Percentiles rank a stretch among this genome's conserved stretches.
Conservation (phyloP, 108 stramenopile genomes). For the Cylindrotheca fusiformis region DNA sequence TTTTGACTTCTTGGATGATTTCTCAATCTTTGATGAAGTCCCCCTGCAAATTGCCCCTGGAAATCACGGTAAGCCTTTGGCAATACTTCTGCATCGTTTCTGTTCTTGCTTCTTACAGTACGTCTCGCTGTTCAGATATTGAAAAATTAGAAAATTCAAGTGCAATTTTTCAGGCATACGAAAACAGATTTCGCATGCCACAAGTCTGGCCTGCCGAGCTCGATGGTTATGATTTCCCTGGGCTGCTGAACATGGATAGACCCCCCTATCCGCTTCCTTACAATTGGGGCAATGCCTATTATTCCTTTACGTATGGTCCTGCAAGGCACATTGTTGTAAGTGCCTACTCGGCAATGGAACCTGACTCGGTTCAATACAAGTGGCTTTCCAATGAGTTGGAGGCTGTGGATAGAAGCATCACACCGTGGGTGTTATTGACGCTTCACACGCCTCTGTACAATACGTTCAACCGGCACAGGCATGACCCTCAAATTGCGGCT, state of each 20-base stretch:
- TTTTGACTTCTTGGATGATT: slow-evolving; percentile 73
- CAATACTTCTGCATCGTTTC: too few species aligned
- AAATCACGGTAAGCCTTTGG: slow-evolving; percentile 56
- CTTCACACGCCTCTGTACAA: slow-evolving; percentile 87
- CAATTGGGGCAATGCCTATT: slow-evolving; percentile 84
- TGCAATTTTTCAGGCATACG: slow-evolving; percentile 71
- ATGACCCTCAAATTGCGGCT: slow-evolving; percentile 58
- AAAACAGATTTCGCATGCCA: slow-evolving; percentile 76
- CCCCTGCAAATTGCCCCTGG: slow-evolving; percentile 65
- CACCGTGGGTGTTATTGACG: slow-evolving; percentile 83
- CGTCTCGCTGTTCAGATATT: slow-evolving; percentile 48
- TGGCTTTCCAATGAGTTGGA: slow-evolving; percentile 70
- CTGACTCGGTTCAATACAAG: slow-evolving; percentile 62
- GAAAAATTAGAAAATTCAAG: slow-evolving; percentile 44
- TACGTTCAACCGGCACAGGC: slow-evolving; percentile 64
- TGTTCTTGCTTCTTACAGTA: too few species aligned
- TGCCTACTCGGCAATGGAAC: slow-evolving; percentile 62
- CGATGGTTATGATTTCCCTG: slow-evolving; percentile 37
- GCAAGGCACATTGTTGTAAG: slow-evolving; percentile 72
- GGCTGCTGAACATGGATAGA: slow-evolving; percentile 44
- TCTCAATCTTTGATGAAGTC: slow-evolving; percentile 40
- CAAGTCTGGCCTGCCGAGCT: too few species aligned
- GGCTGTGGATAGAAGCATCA: slow-evolving; percentile 57
- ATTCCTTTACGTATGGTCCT: slow-evolving; percentile 66
- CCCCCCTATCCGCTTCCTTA: slow-evolving; percentile 67